Evolutionary conservation across 106 monocot species (phyloP).

Genomic region (Dioscorea alata): DNA sequence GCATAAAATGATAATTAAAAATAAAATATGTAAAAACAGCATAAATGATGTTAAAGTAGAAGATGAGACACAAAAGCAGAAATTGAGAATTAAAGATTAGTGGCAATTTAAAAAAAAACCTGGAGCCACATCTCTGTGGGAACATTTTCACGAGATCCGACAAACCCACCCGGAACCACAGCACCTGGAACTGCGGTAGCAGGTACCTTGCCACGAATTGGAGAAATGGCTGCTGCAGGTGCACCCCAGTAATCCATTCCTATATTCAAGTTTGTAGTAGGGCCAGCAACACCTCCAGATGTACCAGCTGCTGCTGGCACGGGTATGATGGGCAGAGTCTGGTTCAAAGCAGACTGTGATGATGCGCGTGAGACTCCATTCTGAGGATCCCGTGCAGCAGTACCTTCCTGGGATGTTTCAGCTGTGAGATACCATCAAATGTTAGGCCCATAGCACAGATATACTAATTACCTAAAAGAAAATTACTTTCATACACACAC

Average conservation of each 20-base stretch:
- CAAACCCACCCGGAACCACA: constrained; percentile 28
- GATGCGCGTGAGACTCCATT: constrained; percentile 39
- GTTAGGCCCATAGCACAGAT: too few species aligned
- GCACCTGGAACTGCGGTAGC: constrained; percentile 29
- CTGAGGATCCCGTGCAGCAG: constrained; percentile 26
- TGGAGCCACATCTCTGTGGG: constrained; percentile 66
- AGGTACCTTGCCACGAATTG: constrained; percentile 50
- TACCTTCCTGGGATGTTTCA: constrained; percentile 43
- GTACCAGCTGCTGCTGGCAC: constrained; percentile 20
- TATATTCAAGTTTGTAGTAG: constrained; percentile 74
- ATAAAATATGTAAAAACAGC: too few species aligned
- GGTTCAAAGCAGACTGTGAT: constrained; percentile 37
- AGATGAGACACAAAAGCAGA: too few species aligned
- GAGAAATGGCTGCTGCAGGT: constrained; percentile 21
- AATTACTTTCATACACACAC: constrained; percentile 21
- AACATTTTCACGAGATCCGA: constrained; percentile 20
- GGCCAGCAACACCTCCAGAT: constrained; percentile 31
- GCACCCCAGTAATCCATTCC: constrained; percentile 81
- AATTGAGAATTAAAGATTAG: too few species aligned
- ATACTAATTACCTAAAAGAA: too few species aligned
- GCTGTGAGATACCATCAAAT: constrained; percentile 7
- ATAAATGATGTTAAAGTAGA: too few species aligned
- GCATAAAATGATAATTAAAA: too few species aligned
- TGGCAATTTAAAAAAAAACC: constrained; percentile 17
- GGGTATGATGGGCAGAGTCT: constrained; percentile 42